Evolutionary conservation across 345 rosid species (phyloP).

Genomic region (Acer negundo): DNA sequence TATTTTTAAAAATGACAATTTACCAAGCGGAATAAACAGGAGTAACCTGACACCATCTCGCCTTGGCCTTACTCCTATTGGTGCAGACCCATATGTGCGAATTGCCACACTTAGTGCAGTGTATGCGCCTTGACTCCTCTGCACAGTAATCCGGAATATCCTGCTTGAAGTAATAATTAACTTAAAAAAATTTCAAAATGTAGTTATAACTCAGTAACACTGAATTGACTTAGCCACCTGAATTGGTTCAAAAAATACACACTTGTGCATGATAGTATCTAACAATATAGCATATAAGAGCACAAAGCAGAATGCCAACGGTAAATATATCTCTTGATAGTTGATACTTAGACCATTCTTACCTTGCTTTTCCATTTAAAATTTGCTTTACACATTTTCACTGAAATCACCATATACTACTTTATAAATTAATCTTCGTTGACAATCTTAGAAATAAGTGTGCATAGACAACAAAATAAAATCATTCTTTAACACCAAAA

Average conservation of each 20-base stretch:
- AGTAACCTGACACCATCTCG: slow-evolving; percentile 98
- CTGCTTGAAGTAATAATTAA: slow-evolving; percentile 38
- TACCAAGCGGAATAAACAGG: slow-evolving; percentile 11
- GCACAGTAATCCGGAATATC: slow-evolving; percentile 59
- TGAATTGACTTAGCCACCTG: slow-evolving; percentile 9
- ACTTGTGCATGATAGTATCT: not conserved
- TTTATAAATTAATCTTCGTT: not conserved
- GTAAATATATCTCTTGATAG: not conserved
- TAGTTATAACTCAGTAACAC: not conserved
- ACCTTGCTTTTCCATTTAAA: not conserved
- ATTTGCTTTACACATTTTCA: not conserved
- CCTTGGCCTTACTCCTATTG: slow-evolving; percentile 75
- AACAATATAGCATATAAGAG: not conserved
- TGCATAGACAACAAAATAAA: not conserved
- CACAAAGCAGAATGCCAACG: not conserved
- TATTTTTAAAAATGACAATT: not conserved
- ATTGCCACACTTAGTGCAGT: slow-evolving; percentile 89
- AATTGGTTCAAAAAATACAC: slow-evolving; percentile 5
- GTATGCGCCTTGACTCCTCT: slow-evolving; percentile 95
- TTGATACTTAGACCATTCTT: not conserved
- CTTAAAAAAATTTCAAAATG: slow-evolving; percentile 1
- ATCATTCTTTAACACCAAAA: not conserved
- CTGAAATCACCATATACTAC: not conserved
- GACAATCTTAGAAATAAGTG: not conserved
- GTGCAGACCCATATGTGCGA: slow-evolving; percentile 98